Conservation (phyloP, 2,329 filamentous ascomycete species). For the Ophiostoma pallidulum region DNA sequence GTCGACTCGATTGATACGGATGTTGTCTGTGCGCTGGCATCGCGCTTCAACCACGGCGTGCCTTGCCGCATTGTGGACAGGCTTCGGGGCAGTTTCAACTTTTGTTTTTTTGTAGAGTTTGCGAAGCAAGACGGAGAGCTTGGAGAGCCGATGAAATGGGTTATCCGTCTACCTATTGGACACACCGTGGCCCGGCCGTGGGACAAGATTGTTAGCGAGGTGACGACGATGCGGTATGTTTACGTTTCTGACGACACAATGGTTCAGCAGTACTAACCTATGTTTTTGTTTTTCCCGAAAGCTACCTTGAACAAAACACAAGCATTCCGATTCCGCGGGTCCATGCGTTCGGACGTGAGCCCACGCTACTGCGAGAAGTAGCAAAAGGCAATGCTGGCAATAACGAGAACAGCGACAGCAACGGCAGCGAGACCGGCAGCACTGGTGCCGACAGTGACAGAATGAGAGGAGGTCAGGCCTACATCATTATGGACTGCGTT, state of each 20-base stretch:
- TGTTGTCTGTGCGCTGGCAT: background rate
- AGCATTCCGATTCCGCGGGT: slow-evolving; percentile 19
- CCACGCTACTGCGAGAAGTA: background rate
- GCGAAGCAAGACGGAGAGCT: background rate
- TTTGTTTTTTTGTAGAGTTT: slow-evolving; percentile 11
- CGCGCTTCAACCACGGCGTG: background rate
- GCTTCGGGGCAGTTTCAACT: slow-evolving; percentile 6
- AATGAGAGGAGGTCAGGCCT: slow-evolving; percentile 11
- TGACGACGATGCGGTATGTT: slow-evolving; percentile 19
- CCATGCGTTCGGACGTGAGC: slow-evolving; percentile 16
- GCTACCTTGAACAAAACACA: slow-evolving; percentile 12
- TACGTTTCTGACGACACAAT: no score
- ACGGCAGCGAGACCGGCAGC: background rate
- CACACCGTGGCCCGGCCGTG: slow-evolving; percentile 17
- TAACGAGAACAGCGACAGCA: background rate
- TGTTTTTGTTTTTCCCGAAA: background rate
- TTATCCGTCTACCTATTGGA: slow-evolving; percentile 21
- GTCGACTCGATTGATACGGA: no score
- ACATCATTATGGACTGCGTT: slow-evolving; percentile 19
- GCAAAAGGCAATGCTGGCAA: no score
- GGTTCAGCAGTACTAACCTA: no score
- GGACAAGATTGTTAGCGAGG: slow-evolving; percentile 22
- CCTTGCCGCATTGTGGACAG: slow-evolving; percentile 1
- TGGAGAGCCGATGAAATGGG: slow-evolving; percentile 12
- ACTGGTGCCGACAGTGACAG: background rate